phyloP scores from a whole-genome alignment of 345 rosid species.

The Ricinus communis region DNA sequence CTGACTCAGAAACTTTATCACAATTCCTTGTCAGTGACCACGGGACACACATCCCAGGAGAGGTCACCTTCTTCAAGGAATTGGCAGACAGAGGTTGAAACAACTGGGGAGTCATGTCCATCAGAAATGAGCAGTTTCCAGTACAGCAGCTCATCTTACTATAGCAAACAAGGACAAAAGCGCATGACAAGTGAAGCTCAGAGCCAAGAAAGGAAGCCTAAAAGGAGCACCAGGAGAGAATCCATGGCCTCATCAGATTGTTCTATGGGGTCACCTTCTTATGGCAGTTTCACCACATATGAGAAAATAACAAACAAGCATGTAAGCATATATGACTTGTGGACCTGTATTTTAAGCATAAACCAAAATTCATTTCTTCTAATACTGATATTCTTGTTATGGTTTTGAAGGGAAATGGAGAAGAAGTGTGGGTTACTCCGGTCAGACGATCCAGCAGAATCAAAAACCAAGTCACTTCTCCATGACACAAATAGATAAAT shows the following conservation, averaged over 20 bases:
- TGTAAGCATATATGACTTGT: constrained; percentile 38
- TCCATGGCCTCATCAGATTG: constrained; percentile 65
- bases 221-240: constrained; percentile 47
- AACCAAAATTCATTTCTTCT: background rate
- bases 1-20: constrained; percentile 26
- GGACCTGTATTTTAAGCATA: background rate
- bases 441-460: constrained; percentile 86
- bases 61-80: constrained; percentile 27
- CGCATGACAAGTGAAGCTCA: constrained; percentile 35
- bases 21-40: constrained; percentile 25
- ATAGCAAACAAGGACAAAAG: constrained; percentile 25
- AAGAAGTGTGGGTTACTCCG: constrained; percentile 64
- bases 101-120: constrained; percentile 44
- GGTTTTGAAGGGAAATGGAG: constrained; percentile 49
- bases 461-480: constrained; percentile 49
- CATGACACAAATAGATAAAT: constrained; percentile 26
- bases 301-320: constrained; percentile 63
- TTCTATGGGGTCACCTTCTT: constrained; percentile 55
- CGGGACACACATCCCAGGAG: constrained; percentile 22
- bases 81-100: constrained; percentile 42
- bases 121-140: constrained; percentile 60
- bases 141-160: constrained; percentile 28
- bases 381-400: constrained; percentile 3
- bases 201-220: constrained; percentile 43
- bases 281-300: constrained; percentile 79